Base-by-base conservation (phyloP, 441 rosid genomes). In the Geranium incanum region DNA sequence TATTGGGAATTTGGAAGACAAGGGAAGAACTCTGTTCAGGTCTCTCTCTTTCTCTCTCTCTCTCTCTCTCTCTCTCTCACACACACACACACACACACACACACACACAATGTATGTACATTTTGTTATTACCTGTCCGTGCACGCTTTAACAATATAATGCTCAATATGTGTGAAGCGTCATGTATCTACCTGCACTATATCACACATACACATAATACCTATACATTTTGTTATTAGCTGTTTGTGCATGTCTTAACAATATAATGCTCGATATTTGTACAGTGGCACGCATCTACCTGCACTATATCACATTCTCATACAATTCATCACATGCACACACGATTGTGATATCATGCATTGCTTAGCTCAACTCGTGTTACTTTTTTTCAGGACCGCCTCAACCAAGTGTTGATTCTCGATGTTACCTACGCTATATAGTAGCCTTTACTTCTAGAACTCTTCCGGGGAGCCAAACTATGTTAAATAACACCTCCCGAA, bases 11-110 rank as follows among this genome's bases (percentile, higher is more conserved):
- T 72, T 71, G 74, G 76, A 80, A 70, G 76, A 74, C 37, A 76
- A 71, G 72, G 79, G 75, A 62, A 84, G 71, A 70, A 16, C 74
- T 48, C 76, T 86, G 43, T 74, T 59, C 16, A 87, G 89, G 91
- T 87, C 66, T 71, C 81, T 67, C 39, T 43, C 36, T 38, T 16
- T 33, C 41, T n/a, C 41, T 65, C 66, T 23, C 33, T 23, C 66
- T 71, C 81, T 87, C 66, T 71, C 81, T 67, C 39, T 43, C 36
- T 38, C 38, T 33, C 41, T n/a, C 41, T 65, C n/a, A n/a, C n/a
- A n/a, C n/a, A n/a, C 21, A 21, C 21, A 21, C 21, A 21, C 21
- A 21, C 21, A 21, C 33, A 28, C 33, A 1, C 68, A 6, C 65
- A 6, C 66, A 6, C 36, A 19, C 15, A 23, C 23, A 57, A 3